A percentile compares a stretch with the other conserved stretches of the same genome.
Evolutionary conservation across 148 eudicot genomes (phyloP).

Genomic region (Arbutus unedo): DNA sequence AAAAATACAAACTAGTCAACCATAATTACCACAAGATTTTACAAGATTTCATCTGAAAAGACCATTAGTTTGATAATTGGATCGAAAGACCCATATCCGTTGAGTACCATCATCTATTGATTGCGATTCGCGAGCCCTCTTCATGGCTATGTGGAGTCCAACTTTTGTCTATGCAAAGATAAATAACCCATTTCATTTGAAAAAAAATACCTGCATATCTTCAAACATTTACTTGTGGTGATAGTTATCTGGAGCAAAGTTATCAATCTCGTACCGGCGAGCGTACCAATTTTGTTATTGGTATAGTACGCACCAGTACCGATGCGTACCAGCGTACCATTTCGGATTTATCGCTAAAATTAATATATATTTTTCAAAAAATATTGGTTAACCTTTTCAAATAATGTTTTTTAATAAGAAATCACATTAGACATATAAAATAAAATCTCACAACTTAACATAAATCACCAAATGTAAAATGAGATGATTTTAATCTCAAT

Average conservation of each 20-base stretch:
- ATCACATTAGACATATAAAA: too few species aligned
- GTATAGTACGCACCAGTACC: too few species aligned
- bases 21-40: not conserved
- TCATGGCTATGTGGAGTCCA: not conserved
- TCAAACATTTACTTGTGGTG: not conserved
- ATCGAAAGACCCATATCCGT: not conserved
- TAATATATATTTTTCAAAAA: too few species aligned
- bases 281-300: too few species aligned
- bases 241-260: not conserved
- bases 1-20: not conserved
- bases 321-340: too few species aligned
- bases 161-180: not conserved
- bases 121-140: not conserved
- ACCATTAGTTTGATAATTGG: not conserved
- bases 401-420: too few species aligned
- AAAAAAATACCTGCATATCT: not conserved
- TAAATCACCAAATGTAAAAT: too few species aligned
- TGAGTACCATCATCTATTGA: not conserved
- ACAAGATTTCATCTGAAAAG: conserved; percentile 3
- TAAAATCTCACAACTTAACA: too few species aligned
- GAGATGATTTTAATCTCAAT: too few species aligned
- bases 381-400: too few species aligned
- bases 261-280: too few species aligned
- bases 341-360: too few species aligned
- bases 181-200: not conserved